Base-by-base conservation (phyloP, 257 asterid species). In the Rehmannia glutinosa region DNA sequence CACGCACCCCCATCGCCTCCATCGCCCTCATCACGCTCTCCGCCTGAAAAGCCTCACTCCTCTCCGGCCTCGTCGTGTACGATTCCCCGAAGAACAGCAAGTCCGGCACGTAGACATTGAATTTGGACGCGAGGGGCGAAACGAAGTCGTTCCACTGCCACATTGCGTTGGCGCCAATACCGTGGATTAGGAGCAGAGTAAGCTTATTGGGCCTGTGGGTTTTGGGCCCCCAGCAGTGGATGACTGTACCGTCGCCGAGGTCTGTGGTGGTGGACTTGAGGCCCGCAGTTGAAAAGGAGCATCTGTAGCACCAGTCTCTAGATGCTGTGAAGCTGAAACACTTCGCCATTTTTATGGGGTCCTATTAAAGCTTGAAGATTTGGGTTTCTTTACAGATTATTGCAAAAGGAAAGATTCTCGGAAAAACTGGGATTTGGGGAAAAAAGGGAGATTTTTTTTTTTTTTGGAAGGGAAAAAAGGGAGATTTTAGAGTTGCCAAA, bases 61-160 rank as follows among this genome's bases (percentile, higher is more conserved):
- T n/a, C n/a, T n/a, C n/a, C n/a, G n/a, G n/a, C n/a, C n/a, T n/a
- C n/a, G n/a, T n/a, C 87, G 96, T 82, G 81, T 74, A 82, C 0
- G 95, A 90, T 3, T 86, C 89, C 3, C 96, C 97, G 69, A 82
- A 90, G 55, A 90, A 90, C 7, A 91, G 23, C 74, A 88, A 55
- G 76, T 88, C 97, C 9, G 96, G 96, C 16, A 88, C 86, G 77
- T 78, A 90, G 46, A 87, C 82, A 57, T 88, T 90, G 97, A 84
- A 90, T 33, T 70, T 71, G 32, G 89, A 64, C 23, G 94, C 50
- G n/a, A 90, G 78, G 3, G 96, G 89, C 5, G 90, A 80, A 15
- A 88, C 73, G 82, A 86, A 83, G 27, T 86, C 85, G 71, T 77
- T 79, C 95, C 96, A 88, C 61, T 91, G 97, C 97, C 96, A 91